A percentile compares a stretch with the other conserved stretches of the same genome.
phyloP scores from a whole-genome alignment of 306 rosid genomes.

The Senna tora region DNA sequence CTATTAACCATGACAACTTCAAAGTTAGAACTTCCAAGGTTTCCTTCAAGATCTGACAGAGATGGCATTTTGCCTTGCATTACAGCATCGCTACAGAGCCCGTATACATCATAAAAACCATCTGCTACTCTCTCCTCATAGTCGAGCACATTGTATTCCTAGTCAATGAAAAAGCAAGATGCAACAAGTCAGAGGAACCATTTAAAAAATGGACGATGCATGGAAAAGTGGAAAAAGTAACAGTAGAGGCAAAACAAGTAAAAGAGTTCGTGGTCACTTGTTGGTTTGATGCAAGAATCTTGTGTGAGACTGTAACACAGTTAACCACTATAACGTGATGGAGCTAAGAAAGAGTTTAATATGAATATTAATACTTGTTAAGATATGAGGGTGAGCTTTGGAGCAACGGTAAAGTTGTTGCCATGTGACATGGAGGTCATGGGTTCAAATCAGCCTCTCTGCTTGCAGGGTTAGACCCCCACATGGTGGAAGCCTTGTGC shows the following conservation, averaged over 20 bases:
- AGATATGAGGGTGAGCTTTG: too few species aligned
- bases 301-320: neutral
- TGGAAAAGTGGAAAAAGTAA: slow-evolving; percentile 7
- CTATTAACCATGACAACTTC: slow-evolving; percentile 86
- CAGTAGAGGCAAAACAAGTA: slow-evolving; percentile 12
- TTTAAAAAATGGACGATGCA: neutral
- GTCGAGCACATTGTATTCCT: slow-evolving; percentile 94
- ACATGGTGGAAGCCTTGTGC: too few species aligned
- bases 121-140: slow-evolving; percentile 88
- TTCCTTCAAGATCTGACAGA: slow-evolving; percentile 71
- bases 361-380: neutral
- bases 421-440: too few species aligned
- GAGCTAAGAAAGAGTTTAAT: neutral
- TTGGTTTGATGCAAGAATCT: neutral
- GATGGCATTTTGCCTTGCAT: slow-evolving; percentile 93
- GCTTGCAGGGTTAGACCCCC: too few species aligned
- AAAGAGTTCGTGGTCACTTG: neutral
- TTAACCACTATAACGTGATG: neutral
- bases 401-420: too few species aligned
- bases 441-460: too few species aligned
- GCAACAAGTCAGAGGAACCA: slow-evolving; percentile 21
- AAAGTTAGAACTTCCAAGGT: slow-evolving; percentile 65
- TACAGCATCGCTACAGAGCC: slow-evolving; percentile 62
- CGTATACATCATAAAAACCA: slow-evolving; percentile 90
- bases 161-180: slow-evolving; percentile 37